Evolutionary conservation across 2,329 filamentous ascomycete genomes (phyloP).

Genomic region (Triangularia setosa): DNA sequence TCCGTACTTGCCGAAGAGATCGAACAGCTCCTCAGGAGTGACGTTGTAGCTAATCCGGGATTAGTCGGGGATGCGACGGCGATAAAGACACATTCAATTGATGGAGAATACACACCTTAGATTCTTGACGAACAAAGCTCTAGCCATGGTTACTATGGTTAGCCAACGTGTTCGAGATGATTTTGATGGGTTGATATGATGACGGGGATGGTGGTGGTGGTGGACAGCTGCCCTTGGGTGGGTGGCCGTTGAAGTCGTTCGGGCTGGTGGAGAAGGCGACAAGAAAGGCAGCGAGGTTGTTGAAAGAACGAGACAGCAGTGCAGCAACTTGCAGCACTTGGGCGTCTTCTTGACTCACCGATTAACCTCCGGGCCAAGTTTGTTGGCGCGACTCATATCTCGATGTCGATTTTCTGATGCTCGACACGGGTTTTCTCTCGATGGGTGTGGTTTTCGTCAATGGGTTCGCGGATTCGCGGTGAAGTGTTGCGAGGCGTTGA

Average conservation of each 20-base stretch:
- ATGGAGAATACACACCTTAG: conserved; percentile 69
- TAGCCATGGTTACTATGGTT: conserved; percentile 36
- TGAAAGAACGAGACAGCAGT: conserved; percentile 3
- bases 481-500: conserved; percentile 18
- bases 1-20: conserved; percentile 97
- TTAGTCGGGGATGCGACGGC: conserved; percentile 40
- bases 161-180: conserved; percentile 23
- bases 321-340: neutral
- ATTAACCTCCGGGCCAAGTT: conserved; percentile 99
- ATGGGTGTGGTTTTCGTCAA: conserved; percentile 19
- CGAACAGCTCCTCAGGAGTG: conserved; percentile 94
- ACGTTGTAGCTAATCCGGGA: conserved; percentile 80
- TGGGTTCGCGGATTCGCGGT: conserved; percentile 17
- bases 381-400: conserved; percentile 94
- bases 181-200: neutral
- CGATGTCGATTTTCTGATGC: conserved; percentile 39
- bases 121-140: conserved; percentile 99
- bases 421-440: conserved; percentile 26
- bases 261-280: conserved; percentile 21
- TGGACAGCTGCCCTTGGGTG: conserved; percentile 6
- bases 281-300: conserved; percentile 10
- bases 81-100: neutral
- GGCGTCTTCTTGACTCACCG: conserved; percentile 58
- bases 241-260: conserved; percentile 9
- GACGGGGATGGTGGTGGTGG: conserved; percentile 15